A percentile compares a stretch with the other conserved stretches of the same genome.
These are phyloP conservation scores for Nannizziopsis barbatae DNA, from an alignment of 2,329 filamentous ascomycete species.

Conservation along the genomic window DNA sequence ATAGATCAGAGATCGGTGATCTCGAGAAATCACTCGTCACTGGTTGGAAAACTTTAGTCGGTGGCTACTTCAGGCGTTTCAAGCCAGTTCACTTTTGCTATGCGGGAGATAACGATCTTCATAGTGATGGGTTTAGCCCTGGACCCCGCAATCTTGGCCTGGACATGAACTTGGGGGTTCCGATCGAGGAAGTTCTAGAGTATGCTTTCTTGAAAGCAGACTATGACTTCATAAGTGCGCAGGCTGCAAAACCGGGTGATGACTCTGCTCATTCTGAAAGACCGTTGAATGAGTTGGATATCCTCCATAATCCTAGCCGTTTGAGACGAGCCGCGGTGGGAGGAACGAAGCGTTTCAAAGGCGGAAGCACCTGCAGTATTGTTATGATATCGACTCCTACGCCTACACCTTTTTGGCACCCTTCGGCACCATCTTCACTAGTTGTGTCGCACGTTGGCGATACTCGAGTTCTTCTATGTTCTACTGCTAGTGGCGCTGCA, in stretches of 20 bases:
- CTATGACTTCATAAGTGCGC: conserved; percentile 83
- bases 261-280: conserved; percentile 62
- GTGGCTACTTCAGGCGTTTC: conserved; percentile 90
- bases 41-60: conserved; percentile 72
- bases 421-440: conserved; percentile 69
- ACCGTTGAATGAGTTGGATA: conserved; percentile 74
- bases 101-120: conserved; percentile 26
- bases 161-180: conserved; percentile 28
- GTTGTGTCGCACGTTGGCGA: conserved; percentile 87
- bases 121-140: conserved; percentile 21
- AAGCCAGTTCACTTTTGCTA: conserved; percentile 64
- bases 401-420: conserved; percentile 89
- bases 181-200: conserved; percentile 52
- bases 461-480: conserved; percentile 79
- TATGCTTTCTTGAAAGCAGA: conserved; percentile 93
- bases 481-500: conserved; percentile 68
- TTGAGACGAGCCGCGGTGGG: conserved; percentile 48
- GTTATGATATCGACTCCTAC: conserved; percentile 87
- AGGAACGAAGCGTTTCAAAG: conserved; percentile 69
- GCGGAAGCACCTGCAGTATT: conserved; percentile 83
- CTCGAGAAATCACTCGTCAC: conserved; percentile 61
- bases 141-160: conserved; percentile 14
- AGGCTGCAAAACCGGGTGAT: conserved; percentile 68
- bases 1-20: conserved; percentile 51
- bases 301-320: conserved; percentile 55